Conservation (phyloP, 805 yeast genomes). For the Nakazawaea pomicola region DNA sequence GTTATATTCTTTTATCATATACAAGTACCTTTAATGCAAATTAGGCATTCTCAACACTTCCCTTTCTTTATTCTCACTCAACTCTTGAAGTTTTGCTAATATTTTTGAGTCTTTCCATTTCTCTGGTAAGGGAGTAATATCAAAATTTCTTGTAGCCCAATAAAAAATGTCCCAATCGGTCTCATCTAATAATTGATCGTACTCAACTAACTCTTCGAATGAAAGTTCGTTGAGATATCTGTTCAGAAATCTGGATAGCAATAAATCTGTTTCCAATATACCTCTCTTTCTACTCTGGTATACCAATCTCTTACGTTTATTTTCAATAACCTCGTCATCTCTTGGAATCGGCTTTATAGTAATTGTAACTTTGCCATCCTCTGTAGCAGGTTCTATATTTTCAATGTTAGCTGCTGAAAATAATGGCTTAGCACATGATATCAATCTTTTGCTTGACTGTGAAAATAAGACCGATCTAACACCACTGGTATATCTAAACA, state of each 20-base stretch:
- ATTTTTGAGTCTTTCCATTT: conserved; percentile 71
- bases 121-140: conserved; percentile 82
- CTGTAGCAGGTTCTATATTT: background rate
- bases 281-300: conserved; percentile 96
- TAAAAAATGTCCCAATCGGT: conserved; percentile 99
- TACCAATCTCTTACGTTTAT: conserved; percentile 78
- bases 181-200: conserved; percentile 80
- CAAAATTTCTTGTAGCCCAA: conserved; percentile 89
- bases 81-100: conserved; percentile 60
- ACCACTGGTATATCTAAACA: background rate
- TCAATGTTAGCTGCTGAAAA: conserved; percentile 5
- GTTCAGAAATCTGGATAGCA: conserved; percentile 82
- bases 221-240: conserved; percentile 56
- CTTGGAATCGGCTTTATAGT: conserved; percentile 75
- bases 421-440: background rate
- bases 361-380: conserved; percentile 34
- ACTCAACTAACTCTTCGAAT: conserved; percentile 71
- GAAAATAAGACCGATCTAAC: no score
- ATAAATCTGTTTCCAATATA: conserved; percentile 85
- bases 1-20: no score
- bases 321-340: conserved; percentile 63
- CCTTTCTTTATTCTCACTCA: conserved; percentile 66
- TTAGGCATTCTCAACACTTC: conserved; percentile 87
- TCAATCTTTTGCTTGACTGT: background rate
- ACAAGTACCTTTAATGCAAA: conserved; percentile 30